Evolutionary conservation across 495 filamentous ascomycete genomes (phyloP), one percentile per base, ranked within the genome.

Genomic region (Gamarada debralockiae): DNA sequence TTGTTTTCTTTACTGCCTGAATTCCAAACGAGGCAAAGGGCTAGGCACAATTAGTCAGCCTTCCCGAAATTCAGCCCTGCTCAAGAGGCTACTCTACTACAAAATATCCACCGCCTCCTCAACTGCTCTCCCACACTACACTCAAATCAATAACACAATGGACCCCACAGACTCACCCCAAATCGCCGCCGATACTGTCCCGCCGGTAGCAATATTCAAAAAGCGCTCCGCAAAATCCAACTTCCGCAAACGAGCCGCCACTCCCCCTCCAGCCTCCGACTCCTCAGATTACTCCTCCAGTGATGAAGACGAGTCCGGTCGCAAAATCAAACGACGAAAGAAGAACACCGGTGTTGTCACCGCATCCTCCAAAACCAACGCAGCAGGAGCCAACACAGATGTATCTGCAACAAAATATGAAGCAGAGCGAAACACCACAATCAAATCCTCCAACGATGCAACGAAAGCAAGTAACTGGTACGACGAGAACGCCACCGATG

Each of bases 381-480:
- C 67, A 3, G 64, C 61, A 15, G 57, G 62, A 17, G 58, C 68
- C 25, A 71, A 77, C n/a, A 59, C 67, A 29, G 72, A 78, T n/a
- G 60, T 75, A 17, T 60, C 71, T 24, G 70, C 76, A 18, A 78
- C 82, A 24, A 70, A 79, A 52, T 86, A 82, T 63, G 66, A 76
- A 37, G 83, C 83, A 43, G 79, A 84, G 57, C 74, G 78, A 21
- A 77, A 71, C 45, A 65, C 71, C 3, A 72, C 72, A 13, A 80
- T 95, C 37, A 75, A 82, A 23, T 70, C 74, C 52, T 80, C 77
- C 52, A 90, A 91, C 64, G 92, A 96, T 63, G 93, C 93, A n/a
- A 97, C 93, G 4, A 96, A 95, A 58, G 78, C 81, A 18, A 83
- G 79, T n/a, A 87, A 95, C 65, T 96, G 91, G 90, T 93, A 87